Conservation (phyloP, 2,329 filamentous ascomycete genomes). For the Colletotrichum sp. region DNA sequence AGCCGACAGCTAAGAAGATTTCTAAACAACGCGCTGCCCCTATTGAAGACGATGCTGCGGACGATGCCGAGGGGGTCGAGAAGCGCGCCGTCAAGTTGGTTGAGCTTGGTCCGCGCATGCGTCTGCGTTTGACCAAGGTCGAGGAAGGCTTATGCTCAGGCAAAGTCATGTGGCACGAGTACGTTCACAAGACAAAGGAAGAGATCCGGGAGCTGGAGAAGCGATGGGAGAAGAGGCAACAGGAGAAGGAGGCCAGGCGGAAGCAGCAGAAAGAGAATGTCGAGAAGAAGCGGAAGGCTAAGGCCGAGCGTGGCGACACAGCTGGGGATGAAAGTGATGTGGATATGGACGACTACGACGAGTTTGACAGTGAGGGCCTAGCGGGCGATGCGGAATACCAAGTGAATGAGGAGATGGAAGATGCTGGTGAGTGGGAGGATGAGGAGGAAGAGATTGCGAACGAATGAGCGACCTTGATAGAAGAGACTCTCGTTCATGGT, state of each 20-base stretch:
- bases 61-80: slow-evolving; percentile 68
- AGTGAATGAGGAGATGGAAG: slow-evolving; percentile 53
- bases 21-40: slow-evolving; percentile 53
- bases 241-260: slow-evolving; percentile 82
- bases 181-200: slow-evolving; percentile 80
- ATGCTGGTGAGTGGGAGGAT: slow-evolving; percentile 58
- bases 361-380: slow-evolving; percentile 56
- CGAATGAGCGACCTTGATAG: slow-evolving; percentile 15
- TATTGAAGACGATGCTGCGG: slow-evolving; percentile 47
- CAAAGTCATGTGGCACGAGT: slow-evolving; percentile 97
- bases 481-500: neutral
- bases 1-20: slow-evolving; percentile 65
- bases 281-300: slow-evolving; percentile 76
- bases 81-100: slow-evolving; percentile 89
- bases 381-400: slow-evolving; percentile 55
- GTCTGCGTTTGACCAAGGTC: slow-evolving; percentile 88
- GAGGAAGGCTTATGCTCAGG: slow-evolving; percentile 92
- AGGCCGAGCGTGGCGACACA: slow-evolving; percentile 38
- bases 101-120: slow-evolving; percentile 90
- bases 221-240: slow-evolving; percentile 77
- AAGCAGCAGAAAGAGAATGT: slow-evolving; percentile 89
- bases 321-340: slow-evolving; percentile 40
- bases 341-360: slow-evolving; percentile 49
- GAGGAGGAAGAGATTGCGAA: slow-evolving; percentile 47
- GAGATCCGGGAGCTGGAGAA: slow-evolving; percentile 82